Evolutionary conservation across 1,139 yeast species (phyloP).

Genomic region (Nadsonia commutata): DNA sequence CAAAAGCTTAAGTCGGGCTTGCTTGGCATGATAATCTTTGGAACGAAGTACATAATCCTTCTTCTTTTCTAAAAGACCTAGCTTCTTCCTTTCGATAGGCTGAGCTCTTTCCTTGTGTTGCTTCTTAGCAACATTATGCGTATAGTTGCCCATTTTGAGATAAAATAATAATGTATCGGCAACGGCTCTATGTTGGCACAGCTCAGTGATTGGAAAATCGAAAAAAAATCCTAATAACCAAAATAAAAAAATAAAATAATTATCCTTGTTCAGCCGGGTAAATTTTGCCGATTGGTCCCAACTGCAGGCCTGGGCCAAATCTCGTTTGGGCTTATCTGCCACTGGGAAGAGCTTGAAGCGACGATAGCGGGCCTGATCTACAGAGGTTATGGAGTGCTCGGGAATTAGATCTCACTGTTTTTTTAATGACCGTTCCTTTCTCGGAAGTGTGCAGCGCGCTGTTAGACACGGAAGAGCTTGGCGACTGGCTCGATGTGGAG

Average conservation of each 20-base stretch:
- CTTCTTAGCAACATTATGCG: slow-evolving; percentile 84
- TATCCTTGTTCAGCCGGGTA: not conserved
- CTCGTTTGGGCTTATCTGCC: too few species aligned
- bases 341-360: too few species aligned
- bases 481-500: slow-evolving; percentile 8
- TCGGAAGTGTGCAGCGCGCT: slow-evolving; percentile 5
- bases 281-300: not conserved
- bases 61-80: slow-evolving; percentile 85
- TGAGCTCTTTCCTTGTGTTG: slow-evolving; percentile 94
- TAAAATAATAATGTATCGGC: too few species aligned
- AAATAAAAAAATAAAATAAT: too few species aligned
- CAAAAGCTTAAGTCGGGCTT: slow-evolving; percentile 66
- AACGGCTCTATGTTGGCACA: too few species aligned
- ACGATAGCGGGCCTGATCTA: too few species aligned
- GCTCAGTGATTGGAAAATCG: too few species aligned
- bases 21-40: slow-evolving; percentile 75
- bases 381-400: too few species aligned
- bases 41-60: slow-evolving; percentile 88
- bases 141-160: slow-evolving; percentile 51
- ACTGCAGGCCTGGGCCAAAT: too few species aligned
- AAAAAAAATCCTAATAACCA: too few species aligned
- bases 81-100: slow-evolving; percentile 52
- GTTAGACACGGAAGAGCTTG: slow-evolving; percentile 5
- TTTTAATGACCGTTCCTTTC: not conserved
- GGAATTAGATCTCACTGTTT: too few species aligned